Base-by-base conservation (phyloP, 805 yeast genomes). In the Danielia reshetovae region DNA sequence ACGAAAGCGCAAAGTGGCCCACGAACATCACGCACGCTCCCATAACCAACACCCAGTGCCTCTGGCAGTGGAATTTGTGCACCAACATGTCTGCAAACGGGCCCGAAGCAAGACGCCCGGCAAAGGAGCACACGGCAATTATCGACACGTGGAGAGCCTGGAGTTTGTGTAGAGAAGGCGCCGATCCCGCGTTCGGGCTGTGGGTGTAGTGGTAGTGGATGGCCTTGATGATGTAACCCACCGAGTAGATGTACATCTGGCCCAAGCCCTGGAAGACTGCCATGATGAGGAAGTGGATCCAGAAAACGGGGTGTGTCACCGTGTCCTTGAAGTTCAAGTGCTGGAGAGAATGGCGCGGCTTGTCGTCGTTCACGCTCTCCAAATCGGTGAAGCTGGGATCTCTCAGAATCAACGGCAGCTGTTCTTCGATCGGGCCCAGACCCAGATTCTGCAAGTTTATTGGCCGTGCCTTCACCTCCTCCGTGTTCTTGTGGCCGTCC, bases 261-360 rank as follows among this genome's bases (percentile, higher is more conserved):
- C 66, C 65, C 35, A 60, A 46, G 5, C 66, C 66, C 43, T 60
- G 66, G n/a, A 57, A 43, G 12, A 59, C 40, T 2, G 63, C 49
- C 39, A 60, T 50, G 7, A 59, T 40, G n/a, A 43, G 30, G 32
- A 55, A 60, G 40, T 60, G 66, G 29, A 42, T 48, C 61, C 62
- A 57, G 34, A 60, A 60, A 5, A 54, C 37, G 1, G 65, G 61
- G 38, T 55, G 58, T 3, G 28, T n/a, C 10, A 60, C 38, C 12
- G 61, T 51, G 8, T 45, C 42, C 28, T 38, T 46, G 24, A 59
- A 37, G 21, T 42, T 22, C 27, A 43, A 32, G 27, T 45, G 42
- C 31, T 51, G 46, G 26, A 55, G 9, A n/a, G 5, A 4, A 6
- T 9, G 8, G 21, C 27, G 15, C 5, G 32, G 13, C 18, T 34